Evolutionary conservation across 1,139 yeast species (phyloP), one percentile per base, ranked within the genome.

Genomic region (Diutina pseudorugosa): DNA sequence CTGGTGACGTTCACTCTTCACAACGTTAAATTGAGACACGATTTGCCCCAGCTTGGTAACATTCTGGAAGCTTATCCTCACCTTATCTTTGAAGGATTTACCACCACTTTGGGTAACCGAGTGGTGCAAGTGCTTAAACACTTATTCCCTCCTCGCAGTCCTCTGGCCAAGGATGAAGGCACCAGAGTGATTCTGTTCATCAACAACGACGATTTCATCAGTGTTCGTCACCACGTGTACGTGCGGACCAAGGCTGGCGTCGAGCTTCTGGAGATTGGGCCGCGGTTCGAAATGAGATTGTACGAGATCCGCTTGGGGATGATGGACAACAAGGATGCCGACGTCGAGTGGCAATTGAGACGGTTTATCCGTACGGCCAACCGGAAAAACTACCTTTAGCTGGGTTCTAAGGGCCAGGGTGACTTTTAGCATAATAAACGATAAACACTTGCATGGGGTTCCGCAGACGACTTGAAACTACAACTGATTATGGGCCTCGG

Each of bases 211-310:
- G 98, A 93, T 68, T 93, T 82, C 62, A 91, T 93, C 54, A 80
- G 90, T 55, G 97, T 93, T 7, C 79, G 99, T 67, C 98, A 93
- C 65, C 99, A 93, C 65, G 87, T 94, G 2, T 94, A 86, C 64
- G 96, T 91, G 12, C 83, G 81, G 62, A 89, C 96, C 0, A 82
- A 85, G 59, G 96, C 90, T 56, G 80, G 85, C 41, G 96, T 90
- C 3, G 98, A 93, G 65, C 70, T 93, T 56, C 93, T 97, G 57
- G 99, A 93, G 65, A 86, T 94, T 44, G 99, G 99, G 0, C 99
- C 99, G n/a, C 74, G 99, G 56, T 93, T 93, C 62, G 98, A 94
- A 69, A 90, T 93, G 98, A 81, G 90, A 65, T 71, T 93, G 57
- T 93, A 82, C 64, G 97, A 93, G 65, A 72, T 94, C 57, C 80